phyloP scores from a whole-genome alignment of 208 protist genomes.

The Leishmania tarentolae region DNA sequence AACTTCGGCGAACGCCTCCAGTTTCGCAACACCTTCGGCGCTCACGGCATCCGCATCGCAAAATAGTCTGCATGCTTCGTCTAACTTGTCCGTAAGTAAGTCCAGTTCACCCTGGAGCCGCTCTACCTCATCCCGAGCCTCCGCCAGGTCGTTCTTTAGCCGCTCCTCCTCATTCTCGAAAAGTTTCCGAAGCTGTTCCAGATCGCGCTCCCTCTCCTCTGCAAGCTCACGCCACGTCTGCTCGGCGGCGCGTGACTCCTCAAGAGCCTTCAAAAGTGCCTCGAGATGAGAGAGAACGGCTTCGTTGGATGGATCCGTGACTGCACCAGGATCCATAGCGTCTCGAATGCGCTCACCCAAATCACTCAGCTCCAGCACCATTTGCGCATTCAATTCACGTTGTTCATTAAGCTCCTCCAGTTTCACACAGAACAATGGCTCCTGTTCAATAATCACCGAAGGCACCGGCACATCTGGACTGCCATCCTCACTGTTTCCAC shows the following conservation, averaged over 20 bases:
- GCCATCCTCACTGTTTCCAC: fast-evolving
- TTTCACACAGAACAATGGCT: constrained; percentile 38
- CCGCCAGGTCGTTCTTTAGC: constrained; percentile 29
- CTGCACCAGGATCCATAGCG: constrained; percentile 11
- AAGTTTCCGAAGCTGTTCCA: constrained; percentile 20
- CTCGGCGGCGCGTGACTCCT: constrained; percentile 14
- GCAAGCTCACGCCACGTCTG: constrained; percentile 11
- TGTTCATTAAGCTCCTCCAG: constrained; percentile 39
- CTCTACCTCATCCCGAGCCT: constrained; percentile 24
- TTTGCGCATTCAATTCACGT: constrained; percentile 23
- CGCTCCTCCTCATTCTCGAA: constrained; percentile 29
- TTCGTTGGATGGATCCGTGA: constrained; percentile 1
- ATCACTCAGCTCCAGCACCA: constrained; percentile 23
- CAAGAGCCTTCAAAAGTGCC: constrained; percentile 35
- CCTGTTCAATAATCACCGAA: constrained; percentile 6
- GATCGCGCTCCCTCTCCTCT: constrained; percentile 22
- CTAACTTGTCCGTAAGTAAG: constrained; percentile 37
- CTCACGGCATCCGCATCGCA: constrained; percentile 30
- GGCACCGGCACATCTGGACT: constrained; percentile 1
- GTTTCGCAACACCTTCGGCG: constrained; percentile 33
- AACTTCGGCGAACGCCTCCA: constrained; percentile 37
- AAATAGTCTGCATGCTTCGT: constrained; percentile 38
- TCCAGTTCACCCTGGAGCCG: constrained; percentile 42
- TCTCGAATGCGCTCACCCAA: constrained; percentile 33
- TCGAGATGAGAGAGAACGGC: constrained; percentile 39